phyloP scores from a whole-genome alignment of 2,329 filamentous ascomycete species.

The Dactylella cylindrospora region DNA sequence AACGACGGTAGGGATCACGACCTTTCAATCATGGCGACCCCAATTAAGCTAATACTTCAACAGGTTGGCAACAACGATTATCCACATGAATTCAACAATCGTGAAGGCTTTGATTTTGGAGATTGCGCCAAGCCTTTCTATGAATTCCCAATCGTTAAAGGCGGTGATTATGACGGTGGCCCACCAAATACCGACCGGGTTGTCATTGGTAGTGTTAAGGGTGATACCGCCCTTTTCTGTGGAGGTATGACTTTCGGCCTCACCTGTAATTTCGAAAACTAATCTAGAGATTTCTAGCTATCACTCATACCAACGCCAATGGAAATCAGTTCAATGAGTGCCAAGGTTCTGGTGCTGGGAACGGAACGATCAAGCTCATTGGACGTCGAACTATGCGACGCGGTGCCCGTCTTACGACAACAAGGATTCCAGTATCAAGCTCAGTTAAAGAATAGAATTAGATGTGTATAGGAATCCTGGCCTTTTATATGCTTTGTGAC shows the following conservation, averaged over 20 bases:
- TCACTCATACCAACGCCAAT: conserved; percentile 19
- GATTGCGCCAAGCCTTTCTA: conserved; percentile 52
- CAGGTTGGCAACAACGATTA: conserved; percentile 51
- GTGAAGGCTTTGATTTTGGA: conserved; percentile 55
- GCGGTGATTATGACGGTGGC: conserved; percentile 52
- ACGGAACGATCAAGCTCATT: conserved; percentile 4
- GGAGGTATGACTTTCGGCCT: conserved; percentile 47
- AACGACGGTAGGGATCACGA: conserved; percentile 43
- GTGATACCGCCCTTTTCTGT: conserved; percentile 40
- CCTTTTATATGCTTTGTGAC: too few species aligned
- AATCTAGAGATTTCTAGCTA: neutral
- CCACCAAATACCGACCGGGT: conserved; percentile 45
- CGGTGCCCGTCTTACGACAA: conserved; percentile 21
- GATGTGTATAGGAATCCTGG: too few species aligned
- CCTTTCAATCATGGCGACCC: too few species aligned
- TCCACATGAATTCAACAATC: conserved; percentile 56
- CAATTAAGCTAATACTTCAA: conserved; percentile 1
- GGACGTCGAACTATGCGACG: conserved; percentile 20
- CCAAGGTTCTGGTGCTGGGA: conserved; percentile 19
- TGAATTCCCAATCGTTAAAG: conserved; percentile 55
- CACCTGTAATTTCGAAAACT: neutral
- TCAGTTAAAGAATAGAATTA: too few species aligned
- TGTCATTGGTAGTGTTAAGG: conserved; percentile 44
- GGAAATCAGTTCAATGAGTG: conserved; percentile 37
- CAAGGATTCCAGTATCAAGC: neutral